These are phyloP conservation scores for Coniochaeta sp. DNA, from an alignment of 2,329 filamentous ascomycete genomes.

Conservation along the genomic window DNA sequence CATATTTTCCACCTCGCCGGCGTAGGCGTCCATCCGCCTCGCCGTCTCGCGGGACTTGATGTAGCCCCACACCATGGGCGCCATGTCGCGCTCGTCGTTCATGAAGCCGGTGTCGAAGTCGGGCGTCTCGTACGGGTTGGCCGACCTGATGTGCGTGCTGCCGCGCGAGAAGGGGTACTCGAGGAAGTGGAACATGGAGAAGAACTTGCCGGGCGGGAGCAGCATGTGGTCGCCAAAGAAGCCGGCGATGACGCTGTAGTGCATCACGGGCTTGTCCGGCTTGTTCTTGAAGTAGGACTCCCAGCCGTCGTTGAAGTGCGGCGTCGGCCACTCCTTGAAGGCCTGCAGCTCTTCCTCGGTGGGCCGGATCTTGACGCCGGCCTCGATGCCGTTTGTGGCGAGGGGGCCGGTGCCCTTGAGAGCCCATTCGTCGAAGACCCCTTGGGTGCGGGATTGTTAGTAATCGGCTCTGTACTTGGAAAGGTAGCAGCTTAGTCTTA, in stretches of 20 bases:
- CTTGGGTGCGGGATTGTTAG: constrained; percentile 18
- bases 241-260: constrained; percentile 69
- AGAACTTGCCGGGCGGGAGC: constrained; percentile 69
- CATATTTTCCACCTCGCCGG: constrained; percentile 61
- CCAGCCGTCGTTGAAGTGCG: constrained; percentile 68
- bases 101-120: constrained; percentile 80
- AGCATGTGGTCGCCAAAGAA: constrained; percentile 56
- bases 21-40: constrained; percentile 69
- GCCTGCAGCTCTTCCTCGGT: constrained; percentile 58
- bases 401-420: constrained; percentile 71
- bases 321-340: constrained; percentile 67
- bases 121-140: constrained; percentile 64
- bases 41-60: constrained; percentile 78
- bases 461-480: too few relatives aligned
- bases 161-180: constrained; percentile 72
- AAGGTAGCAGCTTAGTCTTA: constrained; percentile 15
- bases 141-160: constrained; percentile 60
- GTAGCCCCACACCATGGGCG: constrained; percentile 77
- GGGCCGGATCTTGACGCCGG: constrained; percentile 70
- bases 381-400: constrained; percentile 72
- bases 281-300: constrained; percentile 79
- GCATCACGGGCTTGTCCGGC: constrained; percentile 81
- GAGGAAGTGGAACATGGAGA: constrained; percentile 78
- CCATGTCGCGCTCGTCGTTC: constrained; percentile 81
- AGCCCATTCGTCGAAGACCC: constrained; percentile 70